Evolutionary conservation across 768 basidiomycete genomes (phyloP), one percentile per base, ranked within the genome.

Genomic region (Tubosaeta brunneosetosa): DNA sequence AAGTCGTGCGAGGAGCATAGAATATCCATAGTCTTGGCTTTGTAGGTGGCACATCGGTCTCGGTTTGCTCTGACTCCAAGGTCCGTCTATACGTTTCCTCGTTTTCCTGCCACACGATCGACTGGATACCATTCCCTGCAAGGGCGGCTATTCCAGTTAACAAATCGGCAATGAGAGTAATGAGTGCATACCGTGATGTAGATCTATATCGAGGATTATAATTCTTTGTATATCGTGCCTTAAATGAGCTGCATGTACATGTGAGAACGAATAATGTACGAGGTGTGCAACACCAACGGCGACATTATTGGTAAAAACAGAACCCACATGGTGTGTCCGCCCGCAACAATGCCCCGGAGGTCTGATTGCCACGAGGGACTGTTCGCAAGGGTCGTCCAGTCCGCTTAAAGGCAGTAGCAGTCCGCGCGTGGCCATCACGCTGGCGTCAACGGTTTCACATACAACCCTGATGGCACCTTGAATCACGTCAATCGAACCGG

Each of bases 331-430:
- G 95, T 0, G 82, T 81, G 53, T 93, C 83, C 68, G 92, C 2
- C 90, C 90, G 62, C 94, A 95, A 60, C 97, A 94, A 74, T 97
- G 94, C 2, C 95, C 94, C 0, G 94, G 94, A 0, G 94, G 94
- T 46, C 94, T 73, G 17, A 97, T 78, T 0, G 84, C 86, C 10
- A 91, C 91, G 66, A 97, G 97, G 0, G 88, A 89, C 8, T 71
- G 60, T 73, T 53, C 71, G 48, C 36, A 68, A 41, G 34, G 59
- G 58, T 45, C 47, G 9, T 51, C 52, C 10, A 27, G 46, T 49
- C 38, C 53, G 17, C 25, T 38, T 19, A 57, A 32, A 19, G 7
- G 34, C 5, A 55, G 47, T 6, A 68, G 37, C 5, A 57, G 53
- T 2, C 68, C 27, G 5, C 52, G 56, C 22, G 61, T 63, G 61